Conservation (phyloP, 495 filamentous ascomycete genomes). For the Terfezia boudieri region DNA sequence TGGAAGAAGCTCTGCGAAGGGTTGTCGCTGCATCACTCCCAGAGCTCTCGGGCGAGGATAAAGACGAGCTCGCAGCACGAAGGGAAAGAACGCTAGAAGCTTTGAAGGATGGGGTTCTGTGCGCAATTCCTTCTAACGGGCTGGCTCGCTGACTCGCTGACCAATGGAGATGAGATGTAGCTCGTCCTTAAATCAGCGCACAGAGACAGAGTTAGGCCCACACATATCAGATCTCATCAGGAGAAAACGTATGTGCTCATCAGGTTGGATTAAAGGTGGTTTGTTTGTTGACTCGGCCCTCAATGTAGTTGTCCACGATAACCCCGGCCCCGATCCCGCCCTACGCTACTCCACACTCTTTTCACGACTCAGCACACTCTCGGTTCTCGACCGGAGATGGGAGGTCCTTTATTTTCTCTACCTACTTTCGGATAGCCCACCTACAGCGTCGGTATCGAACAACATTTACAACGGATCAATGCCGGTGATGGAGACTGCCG, state of each 20-base stretch:
- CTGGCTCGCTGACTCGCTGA: not conserved
- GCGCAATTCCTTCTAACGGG: not conserved
- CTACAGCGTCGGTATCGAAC: conserved; percentile 19
- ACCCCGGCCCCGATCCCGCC: conserved; percentile 61
- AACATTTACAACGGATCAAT: conserved; percentile 3
- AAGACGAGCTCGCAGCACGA: not conserved
- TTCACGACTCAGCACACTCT: conserved; percentile 63
- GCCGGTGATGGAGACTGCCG: conserved; percentile 1
- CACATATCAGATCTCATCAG: not conserved
- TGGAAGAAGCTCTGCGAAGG: not conserved
- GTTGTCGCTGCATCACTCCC: not conserved
- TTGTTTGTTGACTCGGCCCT: too few relatives aligned
- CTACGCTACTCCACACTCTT: conserved; percentile 73
- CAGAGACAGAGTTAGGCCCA: not conserved
- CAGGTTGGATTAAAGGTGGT: too few relatives aligned
- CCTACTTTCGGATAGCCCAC: conserved; percentile 45
- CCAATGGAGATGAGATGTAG: not conserved
- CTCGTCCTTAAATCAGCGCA: not conserved
- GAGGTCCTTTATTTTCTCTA: conserved; percentile 79
- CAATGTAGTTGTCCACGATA: conserved; percentile 38
- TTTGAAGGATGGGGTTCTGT: not conserved
- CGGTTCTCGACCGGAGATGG: conserved; percentile 89
- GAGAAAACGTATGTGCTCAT: not conserved
- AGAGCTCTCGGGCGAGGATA: not conserved
- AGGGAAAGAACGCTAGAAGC: not conserved